Conservation (phyloP, 495 filamentous ascomycete genomes). For the Terfezia boudieri region DNA sequence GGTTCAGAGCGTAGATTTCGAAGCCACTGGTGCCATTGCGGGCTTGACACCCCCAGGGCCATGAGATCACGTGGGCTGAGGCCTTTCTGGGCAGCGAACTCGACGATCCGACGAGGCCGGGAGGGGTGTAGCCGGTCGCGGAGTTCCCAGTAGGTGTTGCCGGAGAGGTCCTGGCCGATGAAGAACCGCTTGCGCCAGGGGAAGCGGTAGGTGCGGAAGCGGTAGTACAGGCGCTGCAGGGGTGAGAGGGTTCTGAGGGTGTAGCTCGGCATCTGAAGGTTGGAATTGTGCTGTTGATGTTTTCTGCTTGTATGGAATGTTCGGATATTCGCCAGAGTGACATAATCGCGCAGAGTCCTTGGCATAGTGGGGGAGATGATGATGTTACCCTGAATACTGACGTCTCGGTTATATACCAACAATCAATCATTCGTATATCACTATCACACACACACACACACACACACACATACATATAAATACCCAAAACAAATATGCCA, state of each 20-base stretch:
- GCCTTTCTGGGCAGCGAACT: slow-evolving; percentile 19
- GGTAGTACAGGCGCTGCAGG: not conserved
- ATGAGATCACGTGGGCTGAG: slow-evolving; percentile 3
- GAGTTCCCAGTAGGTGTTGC: slow-evolving; percentile 94
- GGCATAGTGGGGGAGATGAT: no score
- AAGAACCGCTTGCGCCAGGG: not conserved
- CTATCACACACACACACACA: no score
- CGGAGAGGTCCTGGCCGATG: slow-evolving; percentile 51
- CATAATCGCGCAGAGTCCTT: no score
- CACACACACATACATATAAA: not conserved
- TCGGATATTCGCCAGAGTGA: no score
- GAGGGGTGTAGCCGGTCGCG: slow-evolving; percentile 34
- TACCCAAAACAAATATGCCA: not conserved
- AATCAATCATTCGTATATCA: no score
- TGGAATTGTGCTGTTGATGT: no score
- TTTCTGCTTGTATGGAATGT: no score
- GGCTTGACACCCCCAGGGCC: slow-evolving; percentile 14
- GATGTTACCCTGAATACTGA: no score
- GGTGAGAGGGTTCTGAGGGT: not conserved
- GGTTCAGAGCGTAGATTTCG: slow-evolving; percentile 51
- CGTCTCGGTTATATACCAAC: no score
- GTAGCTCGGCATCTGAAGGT: not conserved
- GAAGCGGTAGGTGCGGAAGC: not conserved
- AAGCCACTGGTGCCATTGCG: slow-evolving; percentile 94
- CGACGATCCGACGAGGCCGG: slow-evolving; percentile 42